Conservation (phyloP, 2,329 filamentous ascomycete species). For the Dothiorella sarmentorum region DNA sequence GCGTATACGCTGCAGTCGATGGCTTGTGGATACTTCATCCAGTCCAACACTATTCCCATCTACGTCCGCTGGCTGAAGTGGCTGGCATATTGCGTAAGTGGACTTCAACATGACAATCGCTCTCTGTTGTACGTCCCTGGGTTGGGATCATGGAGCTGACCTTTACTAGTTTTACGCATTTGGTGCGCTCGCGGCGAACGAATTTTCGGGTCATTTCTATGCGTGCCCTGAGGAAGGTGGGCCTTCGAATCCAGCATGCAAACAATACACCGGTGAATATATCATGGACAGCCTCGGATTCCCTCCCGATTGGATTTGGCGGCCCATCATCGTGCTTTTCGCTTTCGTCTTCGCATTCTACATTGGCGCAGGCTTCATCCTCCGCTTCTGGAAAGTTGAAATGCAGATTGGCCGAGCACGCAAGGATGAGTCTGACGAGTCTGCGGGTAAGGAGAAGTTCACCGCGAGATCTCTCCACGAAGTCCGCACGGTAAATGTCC, state of each 20-base stretch:
- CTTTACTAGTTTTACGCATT: constrained; percentile 62
- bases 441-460: constrained; percentile 69
- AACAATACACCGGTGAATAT: constrained; percentile 65
- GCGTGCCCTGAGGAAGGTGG: constrained; percentile 65
- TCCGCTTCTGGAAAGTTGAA: constrained; percentile 63
- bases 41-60: constrained; percentile 67
- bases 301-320: constrained; percentile 62
- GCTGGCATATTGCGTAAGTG: constrained; percentile 53
- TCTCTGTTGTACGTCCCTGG: too few relatives aligned
- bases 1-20: constrained; percentile 70
- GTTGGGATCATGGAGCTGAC: neutral
- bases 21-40: constrained; percentile 74
- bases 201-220: constrained; percentile 70
- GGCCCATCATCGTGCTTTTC: constrained; percentile 61
- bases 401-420: constrained; percentile 66
- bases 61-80: constrained; percentile 79
- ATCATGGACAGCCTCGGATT: constrained; percentile 68
- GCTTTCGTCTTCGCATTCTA: constrained; percentile 64
- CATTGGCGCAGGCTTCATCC: constrained; percentile 56
- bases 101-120: too few relatives aligned
- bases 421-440: constrained; percentile 54
- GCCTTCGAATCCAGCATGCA: constrained; percentile 61
- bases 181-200: constrained; percentile 67
- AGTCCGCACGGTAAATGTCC: constrained; percentile 61
- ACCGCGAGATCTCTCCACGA: constrained; percentile 50